Evolutionary conservation across 495 filamentous ascomycete species (phyloP), one percentile per base, ranked within the genome.

Genomic region (Aspergillus heteromorphus): DNA sequence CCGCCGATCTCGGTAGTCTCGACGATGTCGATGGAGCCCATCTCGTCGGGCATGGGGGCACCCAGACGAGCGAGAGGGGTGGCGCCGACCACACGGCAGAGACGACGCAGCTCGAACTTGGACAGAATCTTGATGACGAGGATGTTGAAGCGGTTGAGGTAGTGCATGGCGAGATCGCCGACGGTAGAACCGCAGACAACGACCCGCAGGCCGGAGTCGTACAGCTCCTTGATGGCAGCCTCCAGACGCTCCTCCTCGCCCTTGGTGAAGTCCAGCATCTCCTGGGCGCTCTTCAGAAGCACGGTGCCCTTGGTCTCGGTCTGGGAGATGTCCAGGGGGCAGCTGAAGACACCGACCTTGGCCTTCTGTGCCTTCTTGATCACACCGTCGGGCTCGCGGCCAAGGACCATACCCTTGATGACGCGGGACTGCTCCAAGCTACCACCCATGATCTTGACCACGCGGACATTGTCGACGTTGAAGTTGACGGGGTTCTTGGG

Each of bases 271-370:
- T 97, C 86, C 53, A 97, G 77, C 90, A 99, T 97, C 73, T 99
- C 95, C 76, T 96, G 88, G 25, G 92, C 92, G 65, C 96, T 97
- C 72, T 97, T 89, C 57, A 99, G 68, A 34, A 99, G 77, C n/a
- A 99, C 95, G 14, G 95, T 99, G n/a, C 95, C 95, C 78, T 99
- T 99, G 61, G 95, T 99, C 74, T 99, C 95, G 23, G 95, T 99
- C 79, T 96, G 91, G 62, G 82, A 87, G 73, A 82, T 92, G 67
- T 99, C 95, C 71, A 99, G 89, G 38, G 95, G 85, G 77, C 95
- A 99, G 63, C 88, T 91, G 81, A 88, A 99, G 36, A 97, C 92
- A 49, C 86, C 95, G 53, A 99, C 95, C 79, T 95, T 97, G 61
- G 95, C 93, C 73, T 89, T 92, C 58, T 75, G 79, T 50, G 87